Conservation (phyloP, 108 stramenopile species). For the Cyclotella sp. region DNA sequence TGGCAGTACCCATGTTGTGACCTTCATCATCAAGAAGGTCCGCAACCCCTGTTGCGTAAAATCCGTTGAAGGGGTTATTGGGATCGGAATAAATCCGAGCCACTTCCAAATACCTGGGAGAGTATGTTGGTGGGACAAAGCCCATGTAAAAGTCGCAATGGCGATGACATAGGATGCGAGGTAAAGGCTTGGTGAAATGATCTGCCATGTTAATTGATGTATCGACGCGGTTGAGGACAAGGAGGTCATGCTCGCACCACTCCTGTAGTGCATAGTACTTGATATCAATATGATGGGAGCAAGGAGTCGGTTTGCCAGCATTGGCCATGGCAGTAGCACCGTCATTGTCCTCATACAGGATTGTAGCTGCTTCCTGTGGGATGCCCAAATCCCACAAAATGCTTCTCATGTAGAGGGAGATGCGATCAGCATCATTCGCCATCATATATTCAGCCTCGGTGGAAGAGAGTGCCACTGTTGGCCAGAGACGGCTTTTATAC, state of each 20-base stretch:
- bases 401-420: constrained; percentile 27
- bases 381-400: constrained; percentile 43
- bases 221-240: not conserved
- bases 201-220: not conserved
- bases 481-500: constrained; percentile 28
- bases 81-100: not conserved
- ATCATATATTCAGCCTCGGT: constrained; percentile 31
- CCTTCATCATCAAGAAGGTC: no score
- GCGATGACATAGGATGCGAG: not conserved
- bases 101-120: not conserved
- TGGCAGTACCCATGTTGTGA: no score
- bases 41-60: no score
- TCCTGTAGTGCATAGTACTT: constrained; percentile 6
- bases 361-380: constrained; percentile 32
- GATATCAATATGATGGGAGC: constrained; percentile 28
- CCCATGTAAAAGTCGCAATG: constrained; percentile 1
- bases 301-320: constrained; percentile 16
- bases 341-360: constrained; percentile 25
- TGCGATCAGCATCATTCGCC: constrained; percentile 28
- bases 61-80: no score
- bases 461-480: constrained; percentile 29
- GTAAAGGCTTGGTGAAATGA: not conserved
- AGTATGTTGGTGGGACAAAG: not conserved
- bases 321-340: constrained; percentile 19
- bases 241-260: not conserved